A percentile compares a stretch with the other conserved stretches of the same genome.
These are phyloP conservation scores for Phyllosticta capitalensis DNA, from an alignment of 2,329 filamentous ascomycete genomes.

Conservation along the genomic window DNA sequence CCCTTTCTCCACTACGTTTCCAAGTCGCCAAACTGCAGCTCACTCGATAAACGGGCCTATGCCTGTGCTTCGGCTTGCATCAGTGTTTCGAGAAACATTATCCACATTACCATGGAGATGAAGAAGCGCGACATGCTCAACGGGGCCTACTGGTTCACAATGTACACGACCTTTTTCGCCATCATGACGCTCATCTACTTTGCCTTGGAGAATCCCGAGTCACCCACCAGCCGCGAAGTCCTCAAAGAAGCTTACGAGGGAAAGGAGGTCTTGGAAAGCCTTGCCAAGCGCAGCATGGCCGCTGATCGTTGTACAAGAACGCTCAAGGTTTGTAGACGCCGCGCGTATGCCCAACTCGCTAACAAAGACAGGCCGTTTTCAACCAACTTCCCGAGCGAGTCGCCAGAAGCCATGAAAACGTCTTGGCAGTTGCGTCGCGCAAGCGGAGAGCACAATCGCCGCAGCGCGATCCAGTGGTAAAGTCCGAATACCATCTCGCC, in stretches of 20 bases:
- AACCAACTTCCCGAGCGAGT: conserved; percentile 70
- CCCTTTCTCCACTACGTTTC: conserved; percentile 80
- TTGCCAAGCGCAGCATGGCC: conserved; percentile 77
- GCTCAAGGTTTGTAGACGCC: conserved; percentile 42
- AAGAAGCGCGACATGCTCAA: conserved; percentile 64
- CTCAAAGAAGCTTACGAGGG: conserved; percentile 78
- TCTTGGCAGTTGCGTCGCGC: conserved; percentile 18
- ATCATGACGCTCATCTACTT: conserved; percentile 73
- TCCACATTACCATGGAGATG: conserved; percentile 72
- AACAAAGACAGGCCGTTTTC: conserved; percentile 57
- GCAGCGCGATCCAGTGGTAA: conserved; percentile 9
- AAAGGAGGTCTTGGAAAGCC: conserved; percentile 66
- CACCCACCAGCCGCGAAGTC: conserved; percentile 65
- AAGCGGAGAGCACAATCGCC: conserved; percentile 31
- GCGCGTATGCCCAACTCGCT: conserved; percentile 1
- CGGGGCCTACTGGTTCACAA: conserved; percentile 78
- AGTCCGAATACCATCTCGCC: conserved; percentile 5
- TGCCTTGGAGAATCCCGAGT: conserved; percentile 69
- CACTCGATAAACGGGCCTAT: conserved; percentile 67
- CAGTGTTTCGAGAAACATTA: conserved; percentile 60
- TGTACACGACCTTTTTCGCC: conserved; percentile 76
- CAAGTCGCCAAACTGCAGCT: conserved; percentile 40
- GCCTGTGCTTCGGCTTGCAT: conserved; percentile 62
- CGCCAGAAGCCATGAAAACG: conserved; percentile 32
- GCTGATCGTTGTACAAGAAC: conserved; percentile 77